phyloP scores from a whole-genome alignment of 257 asterid species.

The Solanum piurae region DNA sequence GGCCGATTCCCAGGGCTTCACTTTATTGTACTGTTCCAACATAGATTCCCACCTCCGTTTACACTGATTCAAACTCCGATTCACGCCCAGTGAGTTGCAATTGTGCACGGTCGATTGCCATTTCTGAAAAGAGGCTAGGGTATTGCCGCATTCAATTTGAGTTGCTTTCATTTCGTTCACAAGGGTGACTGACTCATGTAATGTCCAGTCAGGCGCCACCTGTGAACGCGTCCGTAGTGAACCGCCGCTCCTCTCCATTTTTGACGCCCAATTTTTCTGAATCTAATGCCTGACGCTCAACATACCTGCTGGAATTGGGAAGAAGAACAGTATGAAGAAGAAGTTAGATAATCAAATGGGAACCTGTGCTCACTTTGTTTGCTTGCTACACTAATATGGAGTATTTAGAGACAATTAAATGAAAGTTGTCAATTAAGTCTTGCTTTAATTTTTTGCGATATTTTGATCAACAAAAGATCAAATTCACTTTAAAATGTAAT shows the following conservation, averaged over 20 bases:
- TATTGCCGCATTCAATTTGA: slow-evolving; percentile 65
- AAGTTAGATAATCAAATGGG: background rate
- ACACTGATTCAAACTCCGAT: slow-evolving; percentile 73
- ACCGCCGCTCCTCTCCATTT: slow-evolving; percentile 31
- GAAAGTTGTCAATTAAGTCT: too few species aligned
- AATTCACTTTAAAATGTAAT: too few species aligned
- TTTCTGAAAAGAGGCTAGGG: slow-evolving; percentile 80
- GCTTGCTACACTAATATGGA: background rate
- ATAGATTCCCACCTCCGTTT: slow-evolving; percentile 63
- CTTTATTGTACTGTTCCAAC: slow-evolving; percentile 27
- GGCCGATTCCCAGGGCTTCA: slow-evolving; percentile 18
- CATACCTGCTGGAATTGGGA: background rate
- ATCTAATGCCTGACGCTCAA: background rate
- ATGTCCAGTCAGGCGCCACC: slow-evolving; percentile 82
- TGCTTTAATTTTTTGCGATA: too few species aligned
- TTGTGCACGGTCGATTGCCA: slow-evolving; percentile 91
- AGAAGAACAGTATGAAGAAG: background rate
- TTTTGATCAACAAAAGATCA: too few species aligned
- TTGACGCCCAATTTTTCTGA: background rate
- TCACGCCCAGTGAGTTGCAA: slow-evolving; percentile 58
- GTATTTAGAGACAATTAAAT: too few species aligned
- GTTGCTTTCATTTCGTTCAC: slow-evolving; percentile 65
- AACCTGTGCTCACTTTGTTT: background rate
- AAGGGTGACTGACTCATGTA: slow-evolving; percentile 47
- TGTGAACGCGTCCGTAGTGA: slow-evolving; percentile 74